Evolutionary conservation across 805 yeast genomes (phyloP).

Genomic region (Myxozyma nipponensis): DNA sequence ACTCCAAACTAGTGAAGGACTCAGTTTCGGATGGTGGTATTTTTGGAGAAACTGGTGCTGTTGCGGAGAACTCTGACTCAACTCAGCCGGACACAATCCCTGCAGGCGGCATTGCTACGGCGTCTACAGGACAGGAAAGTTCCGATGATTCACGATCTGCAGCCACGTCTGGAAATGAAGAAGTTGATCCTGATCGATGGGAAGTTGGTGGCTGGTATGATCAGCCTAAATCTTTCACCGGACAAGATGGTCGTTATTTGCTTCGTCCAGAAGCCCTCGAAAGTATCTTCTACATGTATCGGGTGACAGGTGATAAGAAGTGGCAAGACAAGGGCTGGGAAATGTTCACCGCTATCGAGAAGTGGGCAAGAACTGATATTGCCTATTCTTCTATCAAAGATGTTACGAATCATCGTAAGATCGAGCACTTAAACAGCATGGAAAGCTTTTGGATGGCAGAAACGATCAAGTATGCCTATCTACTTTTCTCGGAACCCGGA

Average conservation of each 20-base stretch:
- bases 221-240: slow-evolving; percentile 22
- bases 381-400: slow-evolving; percentile 42
- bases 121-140: not conserved
- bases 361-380: slow-evolving; percentile 35
- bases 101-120: not conserved
- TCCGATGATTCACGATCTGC: not conserved
- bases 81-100: not conserved
- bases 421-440: slow-evolving; percentile 34
- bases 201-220: slow-evolving; percentile 28
- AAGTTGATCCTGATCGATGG: not conserved
- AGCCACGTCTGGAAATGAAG: not conserved
- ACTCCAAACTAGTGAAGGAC: not conserved
- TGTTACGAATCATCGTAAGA: slow-evolving; percentile 37
- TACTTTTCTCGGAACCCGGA: slow-evolving; percentile 45
- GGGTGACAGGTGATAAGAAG: slow-evolving; percentile 55
- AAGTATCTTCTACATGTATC: slow-evolving; percentile 54
- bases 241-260: slow-evolving; percentile 38
- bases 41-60: not conserved
- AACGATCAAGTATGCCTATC: slow-evolving; percentile 54
- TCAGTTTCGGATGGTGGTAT: not conserved
- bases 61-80: not conserved
- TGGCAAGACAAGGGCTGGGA: slow-evolving; percentile 57
- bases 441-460: slow-evolving; percentile 54
- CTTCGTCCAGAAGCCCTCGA: slow-evolving; percentile 61
- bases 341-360: slow-evolving; percentile 43